A percentile compares a stretch with the other conserved stretches of the same genome.
These are phyloP conservation scores for Oryza coarctata DNA, from an alignment of 176 grass and related monocot species.

Conservation along the genomic window DNA sequence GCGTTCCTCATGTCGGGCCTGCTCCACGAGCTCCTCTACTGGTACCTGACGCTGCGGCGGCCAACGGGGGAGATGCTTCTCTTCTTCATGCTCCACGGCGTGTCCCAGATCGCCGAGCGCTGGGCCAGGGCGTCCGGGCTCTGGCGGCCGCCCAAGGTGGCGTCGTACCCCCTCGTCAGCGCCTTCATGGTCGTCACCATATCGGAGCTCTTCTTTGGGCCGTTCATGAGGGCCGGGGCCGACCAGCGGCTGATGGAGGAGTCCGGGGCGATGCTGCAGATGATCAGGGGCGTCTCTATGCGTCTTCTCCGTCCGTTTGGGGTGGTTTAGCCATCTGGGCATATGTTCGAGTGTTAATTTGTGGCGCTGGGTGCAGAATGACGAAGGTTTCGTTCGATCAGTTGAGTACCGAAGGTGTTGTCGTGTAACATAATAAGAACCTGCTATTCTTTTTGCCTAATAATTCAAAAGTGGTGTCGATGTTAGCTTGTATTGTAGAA, in stretches of 20 bases:
- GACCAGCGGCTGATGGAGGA: constrained; percentile 41
- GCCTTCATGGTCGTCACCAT: constrained; percentile 43
- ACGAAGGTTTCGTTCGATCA: not conserved
- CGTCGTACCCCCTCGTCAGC: constrained; percentile 35
- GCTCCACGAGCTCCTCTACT: constrained; percentile 75
- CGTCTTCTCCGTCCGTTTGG: constrained; percentile 15
- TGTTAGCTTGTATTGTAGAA: too few species aligned
- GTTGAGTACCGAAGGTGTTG: not conserved
- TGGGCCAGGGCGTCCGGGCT: constrained; percentile 41
- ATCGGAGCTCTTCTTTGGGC: constrained; percentile 52
- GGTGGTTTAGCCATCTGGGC: not conserved
- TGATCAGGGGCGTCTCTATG: constrained; percentile 10
- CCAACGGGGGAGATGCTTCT: constrained; percentile 59
- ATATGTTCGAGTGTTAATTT: not conserved
- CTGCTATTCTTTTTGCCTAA: not conserved
- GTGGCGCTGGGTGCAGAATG: not conserved
- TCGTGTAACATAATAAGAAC: not conserved
- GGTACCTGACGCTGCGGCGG: constrained; percentile 57
- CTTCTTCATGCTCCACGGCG: constrained; percentile 65
- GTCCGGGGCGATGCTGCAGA: not conserved
- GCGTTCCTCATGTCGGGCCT: constrained; percentile 70
- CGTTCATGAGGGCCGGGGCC: constrained; percentile 45
- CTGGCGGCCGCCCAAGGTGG: constrained; percentile 44
- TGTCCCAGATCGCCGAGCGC: constrained; percentile 48
- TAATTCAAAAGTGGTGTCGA: not conserved